These are phyloP conservation scores for Casuarina equisetifolia DNA, from an alignment of 306 rosid species.

Conservation along the genomic window DNA sequence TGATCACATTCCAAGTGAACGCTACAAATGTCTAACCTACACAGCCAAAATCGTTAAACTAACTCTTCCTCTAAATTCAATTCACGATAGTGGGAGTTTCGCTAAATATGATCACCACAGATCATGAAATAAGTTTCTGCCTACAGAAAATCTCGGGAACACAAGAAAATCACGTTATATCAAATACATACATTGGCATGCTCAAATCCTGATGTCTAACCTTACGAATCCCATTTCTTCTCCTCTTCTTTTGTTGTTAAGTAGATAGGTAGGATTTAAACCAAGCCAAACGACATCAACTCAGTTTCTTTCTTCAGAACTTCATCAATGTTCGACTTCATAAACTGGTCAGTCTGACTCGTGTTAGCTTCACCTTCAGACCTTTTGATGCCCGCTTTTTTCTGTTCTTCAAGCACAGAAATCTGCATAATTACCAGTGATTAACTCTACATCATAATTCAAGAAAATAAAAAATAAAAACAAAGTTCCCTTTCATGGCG, in stretches of 20 bases:
- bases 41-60: neutral
- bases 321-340: conserved; percentile 44
- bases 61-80: neutral
- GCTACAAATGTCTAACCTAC: neutral
- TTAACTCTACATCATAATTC: conserved; percentile 14
- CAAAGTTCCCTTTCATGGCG: neutral
- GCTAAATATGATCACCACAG: neutral
- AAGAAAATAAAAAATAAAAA: neutral
- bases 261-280: neutral
- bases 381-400: conserved; percentile 40
- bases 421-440: conserved; percentile 50
- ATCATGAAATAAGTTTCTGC: neutral
- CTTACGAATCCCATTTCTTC: neutral
- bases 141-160: neutral
- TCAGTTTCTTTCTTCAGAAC: conserved; percentile 47
- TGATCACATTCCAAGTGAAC: neutral
- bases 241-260: too few relatives aligned
- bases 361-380: conserved; percentile 37
- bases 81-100: neutral
- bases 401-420: conserved; percentile 78
- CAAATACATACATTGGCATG: neutral
- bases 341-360: conserved; percentile 34
- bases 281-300: conserved; percentile 30
- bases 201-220: neutral
- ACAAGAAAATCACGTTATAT: neutral